Evolutionary conservation across 2,329 filamentous ascomycete species (phyloP), one percentile per base, ranked within the genome.

Genomic region (Aureobasidium pullulans): DNA sequence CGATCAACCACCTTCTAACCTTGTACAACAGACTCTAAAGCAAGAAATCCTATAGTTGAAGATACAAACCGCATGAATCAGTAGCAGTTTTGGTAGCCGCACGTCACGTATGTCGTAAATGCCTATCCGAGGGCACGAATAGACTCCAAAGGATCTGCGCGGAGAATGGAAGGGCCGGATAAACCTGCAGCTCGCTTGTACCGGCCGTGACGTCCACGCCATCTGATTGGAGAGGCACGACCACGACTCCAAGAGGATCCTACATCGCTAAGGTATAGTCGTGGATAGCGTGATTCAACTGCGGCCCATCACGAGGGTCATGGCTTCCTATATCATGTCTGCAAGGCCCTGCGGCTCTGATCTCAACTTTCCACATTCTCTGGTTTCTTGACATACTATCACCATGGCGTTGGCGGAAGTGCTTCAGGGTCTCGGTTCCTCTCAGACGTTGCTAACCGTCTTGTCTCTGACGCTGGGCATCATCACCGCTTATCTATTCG

Each of bases 401-500:
- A 47, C 11, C 19, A 57, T 48, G 42, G 54, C 43, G 8, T 37
- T 57, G 54, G 13, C 43, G 43, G 54, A 48, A 29, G 32, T 31
- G 32, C 9, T 57, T 6, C 42, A 39, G 34, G 43, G 43, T 43
- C 31, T 48, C 16, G 54, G 29, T 48, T 40, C 43, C 42, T 34
- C 42, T 16, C 42, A 48, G 34, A n/a, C 31, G 23, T 15, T 40
- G 15, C 10, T 47, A 7, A 53, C 57, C 29, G 39, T 28, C 1
- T 6, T 46, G 6, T 46, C 57, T 3, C n/a, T 53, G 10, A 15
- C 23, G 10, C 40, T 59, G 29, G 57, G 57, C 1, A 2, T 59
- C 15, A 13, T 46, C 32, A 40, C 57, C 9, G 48, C 40, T 3
- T 59, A 52, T 29, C 57, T 64, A 43, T 68, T 66, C 52, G 40